These are phyloP conservation scores for Metschnikowia lochheadii DNA, from an alignment of 805 yeast genomes.

Conservation along the genomic window DNA sequence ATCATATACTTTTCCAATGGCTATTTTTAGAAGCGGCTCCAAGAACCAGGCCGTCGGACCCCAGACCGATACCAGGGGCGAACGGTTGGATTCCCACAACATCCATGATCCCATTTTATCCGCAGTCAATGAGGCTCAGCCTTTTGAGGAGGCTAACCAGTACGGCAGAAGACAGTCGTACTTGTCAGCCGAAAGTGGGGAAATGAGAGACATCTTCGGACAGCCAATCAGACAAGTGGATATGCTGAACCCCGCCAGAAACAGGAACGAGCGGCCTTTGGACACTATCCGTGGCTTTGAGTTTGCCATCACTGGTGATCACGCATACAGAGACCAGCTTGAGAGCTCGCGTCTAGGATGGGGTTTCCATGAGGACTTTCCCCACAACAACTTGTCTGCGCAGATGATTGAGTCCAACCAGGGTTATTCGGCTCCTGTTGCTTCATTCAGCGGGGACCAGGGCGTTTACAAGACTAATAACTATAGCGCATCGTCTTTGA, in stretches of 20 bases:
- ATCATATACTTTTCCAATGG: slow-evolving; percentile 7
- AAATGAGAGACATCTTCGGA: slow-evolving; percentile 82
- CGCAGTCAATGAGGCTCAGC: slow-evolving; percentile 95
- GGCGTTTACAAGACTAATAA: slow-evolving; percentile 53
- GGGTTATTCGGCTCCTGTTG: slow-evolving; percentile 35
- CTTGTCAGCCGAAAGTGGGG: slow-evolving; percentile 47
- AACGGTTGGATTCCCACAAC: slow-evolving; percentile 10
- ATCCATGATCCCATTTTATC: slow-evolving; percentile 81
- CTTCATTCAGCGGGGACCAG: slow-evolving; percentile 39
- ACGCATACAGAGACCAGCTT: slow-evolving; percentile 69
- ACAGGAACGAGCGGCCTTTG: slow-evolving; percentile 92
- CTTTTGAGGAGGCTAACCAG: slow-evolving; percentile 66
- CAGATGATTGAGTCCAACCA: slow-evolving; percentile 18
- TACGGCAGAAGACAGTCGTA: slow-evolving; percentile 42
- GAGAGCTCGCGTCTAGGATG: slow-evolving; percentile 80
- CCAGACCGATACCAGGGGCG: slow-evolving; percentile 17
- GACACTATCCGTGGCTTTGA: slow-evolving; percentile 95
- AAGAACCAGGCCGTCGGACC: slow-evolving; percentile 21
- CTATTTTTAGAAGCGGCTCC: slow-evolving; percentile 20
- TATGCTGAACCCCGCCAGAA: slow-evolving; percentile 86
- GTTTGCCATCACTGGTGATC: slow-evolving; percentile 90
- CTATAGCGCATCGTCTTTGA: slow-evolving; percentile 48
- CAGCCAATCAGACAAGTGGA: slow-evolving; percentile 74
- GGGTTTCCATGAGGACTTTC: slow-evolving; percentile 81
- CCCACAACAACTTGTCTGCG: slow-evolving; percentile 41